A percentile compares a stretch with the other conserved stretches of the same genome.
These are phyloP conservation scores for Saposhnikovia divaricata DNA, from an alignment of 129 eudicot genomes.

Conservation along the genomic window DNA sequence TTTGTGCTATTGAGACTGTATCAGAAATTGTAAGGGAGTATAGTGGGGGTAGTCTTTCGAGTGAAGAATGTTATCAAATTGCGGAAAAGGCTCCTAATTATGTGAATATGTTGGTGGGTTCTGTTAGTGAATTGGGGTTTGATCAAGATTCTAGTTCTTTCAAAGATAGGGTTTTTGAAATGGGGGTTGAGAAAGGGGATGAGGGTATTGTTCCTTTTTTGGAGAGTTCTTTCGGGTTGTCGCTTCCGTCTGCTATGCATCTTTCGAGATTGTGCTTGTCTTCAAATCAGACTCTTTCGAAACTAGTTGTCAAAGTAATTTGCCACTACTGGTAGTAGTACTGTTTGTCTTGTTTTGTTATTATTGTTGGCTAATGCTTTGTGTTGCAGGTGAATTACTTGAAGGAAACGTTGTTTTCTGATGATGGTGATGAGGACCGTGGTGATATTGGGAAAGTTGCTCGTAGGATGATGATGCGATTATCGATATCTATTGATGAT, in stretches of 20 bases:
- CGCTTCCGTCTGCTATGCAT: slow-evolving; percentile 56
- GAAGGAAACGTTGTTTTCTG: slow-evolving; percentile 56
- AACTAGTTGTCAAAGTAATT: slow-evolving; percentile 49
- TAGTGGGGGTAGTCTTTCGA: slow-evolving; percentile 24
- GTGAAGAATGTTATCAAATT: slow-evolving; percentile 40
- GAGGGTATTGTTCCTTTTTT: slow-evolving; percentile 61
- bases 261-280: slow-evolving; percentile 49
- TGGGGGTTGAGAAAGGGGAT: slow-evolving; percentile 73
- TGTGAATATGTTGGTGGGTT: slow-evolving; percentile 43
- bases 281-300: slow-evolving; percentile 32
- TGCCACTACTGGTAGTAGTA: not conserved
- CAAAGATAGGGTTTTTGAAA: slow-evolving; percentile 39
- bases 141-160: slow-evolving; percentile 16
- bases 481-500: slow-evolving; percentile 68
- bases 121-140: slow-evolving; percentile 42
- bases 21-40: slow-evolving; percentile 36
- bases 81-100: slow-evolving; percentile 52
- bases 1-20: slow-evolving; percentile 21
- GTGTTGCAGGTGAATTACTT: slow-evolving; percentile 59
- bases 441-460: slow-evolving; percentile 37
- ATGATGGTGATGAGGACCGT: slow-evolving; percentile 40
- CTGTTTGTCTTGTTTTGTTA: not conserved
- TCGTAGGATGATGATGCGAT: slow-evolving; percentile 64
- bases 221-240: slow-evolving; percentile 59
- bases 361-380: not conserved